Evolutionary conservation across 2,329 filamentous ascomycete genomes (phyloP).

Genomic region (Alternaria gaisen): DNA sequence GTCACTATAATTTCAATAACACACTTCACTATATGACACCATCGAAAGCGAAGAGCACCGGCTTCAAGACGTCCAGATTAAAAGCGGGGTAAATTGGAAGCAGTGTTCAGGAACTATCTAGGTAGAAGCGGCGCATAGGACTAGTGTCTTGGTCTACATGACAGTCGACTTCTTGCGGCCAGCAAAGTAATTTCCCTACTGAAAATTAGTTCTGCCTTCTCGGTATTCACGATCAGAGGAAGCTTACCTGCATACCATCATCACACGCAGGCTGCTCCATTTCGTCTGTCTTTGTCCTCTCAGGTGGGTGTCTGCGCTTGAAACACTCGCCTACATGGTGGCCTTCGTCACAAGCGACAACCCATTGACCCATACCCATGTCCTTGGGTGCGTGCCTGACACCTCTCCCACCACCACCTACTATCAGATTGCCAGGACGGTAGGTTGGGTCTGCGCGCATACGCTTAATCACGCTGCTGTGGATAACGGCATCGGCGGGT

Average conservation of each 20-base stretch:
- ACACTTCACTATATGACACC: not conserved
- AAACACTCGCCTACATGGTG: constrained; percentile 76
- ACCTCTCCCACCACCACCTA: constrained; percentile 80
- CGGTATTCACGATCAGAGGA: not conserved
- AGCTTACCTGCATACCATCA: not conserved
- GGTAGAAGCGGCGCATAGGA: not conserved
- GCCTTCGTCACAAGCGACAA: constrained; percentile 68
- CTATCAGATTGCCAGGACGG: constrained; percentile 79
- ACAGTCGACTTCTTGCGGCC: constrained; percentile 2
- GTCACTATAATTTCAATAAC: not conserved
- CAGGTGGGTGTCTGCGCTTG: constrained; percentile 52
- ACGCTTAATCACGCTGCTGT: constrained; percentile 76
- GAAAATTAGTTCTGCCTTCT: not conserved
- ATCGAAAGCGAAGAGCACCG: not conserved
- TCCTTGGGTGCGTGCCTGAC: constrained; percentile 67
- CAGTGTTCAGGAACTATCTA: not conserved
- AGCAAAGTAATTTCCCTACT: constrained; percentile 1
- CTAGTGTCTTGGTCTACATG: constrained; percentile 4
- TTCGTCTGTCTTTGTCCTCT: constrained; percentile 16
- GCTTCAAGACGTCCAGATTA: not conserved
- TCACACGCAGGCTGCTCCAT: not conserved
- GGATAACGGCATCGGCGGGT: constrained; percentile 73
- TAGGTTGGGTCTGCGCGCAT: constrained; percentile 72
- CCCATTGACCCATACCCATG: constrained; percentile 77
- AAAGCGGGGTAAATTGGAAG: not conserved